Evolutionary conservation across 2,329 filamentous ascomycete genomes (phyloP).

Genomic region (Trichoderma sp.): DNA sequence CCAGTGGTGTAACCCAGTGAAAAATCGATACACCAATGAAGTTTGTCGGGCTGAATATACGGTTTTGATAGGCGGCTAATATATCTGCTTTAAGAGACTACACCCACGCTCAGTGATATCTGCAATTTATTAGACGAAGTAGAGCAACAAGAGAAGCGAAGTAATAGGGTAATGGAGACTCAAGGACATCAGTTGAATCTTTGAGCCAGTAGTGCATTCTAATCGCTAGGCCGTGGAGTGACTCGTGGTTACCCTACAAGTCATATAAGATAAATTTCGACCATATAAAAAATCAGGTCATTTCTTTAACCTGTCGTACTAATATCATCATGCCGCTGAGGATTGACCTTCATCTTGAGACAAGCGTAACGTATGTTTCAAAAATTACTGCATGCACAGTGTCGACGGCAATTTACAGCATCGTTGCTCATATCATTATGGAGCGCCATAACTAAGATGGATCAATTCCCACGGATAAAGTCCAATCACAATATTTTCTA

Average conservation of each 20-base stretch:
- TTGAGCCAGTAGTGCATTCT: not conserved
- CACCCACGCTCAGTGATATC: not conserved
- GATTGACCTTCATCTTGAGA: not conserved
- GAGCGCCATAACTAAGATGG: not conserved
- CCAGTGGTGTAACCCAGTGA: not conserved
- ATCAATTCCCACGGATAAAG: not conserved
- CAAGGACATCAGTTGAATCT: not conserved
- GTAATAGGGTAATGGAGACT: not conserved
- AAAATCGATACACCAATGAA: not conserved
- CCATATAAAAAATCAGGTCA: not conserved
- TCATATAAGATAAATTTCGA: not conserved
- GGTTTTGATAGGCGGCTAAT: not conserved
- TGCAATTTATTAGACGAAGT: not conserved
- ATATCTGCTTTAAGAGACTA: not conserved
- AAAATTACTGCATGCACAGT: not conserved
- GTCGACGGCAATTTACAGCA: not conserved
- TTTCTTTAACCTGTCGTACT: not conserved
- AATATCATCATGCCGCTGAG: not conserved
- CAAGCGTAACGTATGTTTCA: not conserved
- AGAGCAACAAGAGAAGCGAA: not conserved
- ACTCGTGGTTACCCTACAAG: not conserved
- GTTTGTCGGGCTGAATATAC: not conserved
- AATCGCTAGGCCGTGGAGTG: not conserved
- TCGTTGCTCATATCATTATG: not conserved
- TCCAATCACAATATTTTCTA: not conserved